A percentile compares a stretch with the other conserved stretches of the same genome.
Conservation (phyloP, 2,329 filamentous ascomycete genomes). For the Claviceps purpurea region DNA sequence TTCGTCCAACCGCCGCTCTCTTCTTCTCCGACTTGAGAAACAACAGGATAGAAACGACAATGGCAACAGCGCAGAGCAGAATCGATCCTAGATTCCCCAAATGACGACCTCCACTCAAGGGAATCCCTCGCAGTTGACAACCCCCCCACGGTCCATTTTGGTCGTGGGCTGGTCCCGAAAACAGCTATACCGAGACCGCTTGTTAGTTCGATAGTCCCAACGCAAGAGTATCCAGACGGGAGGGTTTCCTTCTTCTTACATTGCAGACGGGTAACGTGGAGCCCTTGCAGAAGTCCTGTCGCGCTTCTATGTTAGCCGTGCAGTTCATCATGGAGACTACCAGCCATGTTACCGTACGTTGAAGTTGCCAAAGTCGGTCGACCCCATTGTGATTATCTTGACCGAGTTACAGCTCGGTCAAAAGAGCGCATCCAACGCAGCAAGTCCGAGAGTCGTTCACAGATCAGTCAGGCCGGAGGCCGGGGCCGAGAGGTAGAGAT, state of each 20-base stretch:
- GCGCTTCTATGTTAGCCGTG: slow-evolving; percentile 13
- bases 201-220: slow-evolving; percentile 4
- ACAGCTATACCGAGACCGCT: slow-evolving; percentile 13
- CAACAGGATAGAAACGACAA: slow-evolving; percentile 52
- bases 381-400: slow-evolving; percentile 35
- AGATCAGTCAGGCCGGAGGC: not conserved
- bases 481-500: not conserved
- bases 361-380: slow-evolving; percentile 49
- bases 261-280: slow-evolving; percentile 76
- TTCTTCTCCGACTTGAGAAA: slow-evolving; percentile 76
- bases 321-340: not conserved
- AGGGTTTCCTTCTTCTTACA: slow-evolving; percentile 34
- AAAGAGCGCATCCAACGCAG: slow-evolving; percentile 1
- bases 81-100: slow-evolving; percentile 91
- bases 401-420: slow-evolving; percentile 8
- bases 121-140: slow-evolving; percentile 65
- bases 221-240: not conserved
- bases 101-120: slow-evolving; percentile 48
- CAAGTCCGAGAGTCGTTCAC: not conserved
- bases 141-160: slow-evolving; percentile 49
- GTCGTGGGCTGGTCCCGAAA: slow-evolving; percentile 48
- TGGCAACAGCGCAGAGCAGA: slow-evolving; percentile 64
- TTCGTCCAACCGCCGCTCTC: slow-evolving; percentile 82
- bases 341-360: slow-evolving; percentile 25
- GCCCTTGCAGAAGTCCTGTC: slow-evolving; percentile 68